Evolutionary conservation across 2,329 filamentous ascomycete genomes (phyloP).

Genomic region (Penicillium sp.): DNA sequence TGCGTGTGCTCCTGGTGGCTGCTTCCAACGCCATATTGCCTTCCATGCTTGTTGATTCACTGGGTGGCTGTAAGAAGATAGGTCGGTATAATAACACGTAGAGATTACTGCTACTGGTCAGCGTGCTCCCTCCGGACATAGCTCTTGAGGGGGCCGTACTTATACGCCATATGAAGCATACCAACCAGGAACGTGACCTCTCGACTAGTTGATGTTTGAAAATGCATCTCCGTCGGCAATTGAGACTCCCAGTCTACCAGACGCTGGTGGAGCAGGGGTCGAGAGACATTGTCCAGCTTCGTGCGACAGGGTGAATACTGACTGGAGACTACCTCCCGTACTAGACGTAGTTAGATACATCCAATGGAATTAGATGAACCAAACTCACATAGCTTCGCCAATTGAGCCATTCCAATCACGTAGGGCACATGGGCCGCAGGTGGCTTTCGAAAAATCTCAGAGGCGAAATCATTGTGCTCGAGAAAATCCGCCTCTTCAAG

Average conservation of each 20-base stretch:
- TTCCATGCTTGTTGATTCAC: slow-evolving; percentile 30
- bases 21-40: slow-evolving; percentile 47
- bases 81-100: slow-evolving; percentile 49
- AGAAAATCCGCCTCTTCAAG: slow-evolving; percentile 40
- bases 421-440: slow-evolving; percentile 35
- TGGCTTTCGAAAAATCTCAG: slow-evolving; percentile 31
- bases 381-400: slow-evolving; percentile 37
- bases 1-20: slow-evolving; percentile 47
- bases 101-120: slow-evolving; percentile 36
- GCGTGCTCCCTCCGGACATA: not conserved
- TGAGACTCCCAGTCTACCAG: slow-evolving; percentile 43
- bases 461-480: slow-evolving; percentile 28
- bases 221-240: slow-evolving; percentile 36
- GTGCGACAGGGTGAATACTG: slow-evolving; percentile 33
- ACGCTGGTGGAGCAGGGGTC: slow-evolving; percentile 29
- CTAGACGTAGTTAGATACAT: slow-evolving; percentile 10
- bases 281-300: slow-evolving; percentile 21
- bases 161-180: slow-evolving; percentile 48
- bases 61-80: slow-evolving; percentile 38
- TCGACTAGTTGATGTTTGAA: slow-evolving; percentile 30
- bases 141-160: slow-evolving; percentile 26
- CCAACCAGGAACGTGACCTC: slow-evolving; percentile 40
- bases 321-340: slow-evolving; percentile 41
- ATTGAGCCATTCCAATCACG: slow-evolving; percentile 40
- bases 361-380: not conserved